Conservation (phyloP, 2,329 filamentous ascomycete genomes). For the Pseudogymnoascus sp. region DNA sequence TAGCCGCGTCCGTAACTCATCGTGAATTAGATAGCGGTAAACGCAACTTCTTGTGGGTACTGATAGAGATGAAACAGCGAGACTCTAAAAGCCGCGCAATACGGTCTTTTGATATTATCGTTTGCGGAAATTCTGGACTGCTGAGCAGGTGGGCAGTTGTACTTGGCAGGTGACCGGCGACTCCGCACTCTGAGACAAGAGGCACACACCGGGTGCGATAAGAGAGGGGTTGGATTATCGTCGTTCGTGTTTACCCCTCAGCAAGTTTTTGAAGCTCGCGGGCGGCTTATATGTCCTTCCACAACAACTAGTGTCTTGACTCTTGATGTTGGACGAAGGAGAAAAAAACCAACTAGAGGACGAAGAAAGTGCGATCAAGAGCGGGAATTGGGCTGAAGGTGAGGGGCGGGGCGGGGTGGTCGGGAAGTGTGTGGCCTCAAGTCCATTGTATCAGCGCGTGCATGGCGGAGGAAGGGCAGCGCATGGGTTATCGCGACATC, state of each 20-base stretch:
- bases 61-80: neutral
- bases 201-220: neutral
- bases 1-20: slow-evolving; percentile 30
- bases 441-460: slow-evolving; percentile 1
- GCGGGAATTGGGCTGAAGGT: slow-evolving; percentile 1
- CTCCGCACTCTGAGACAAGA: neutral
- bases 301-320: neutral
- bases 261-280: slow-evolving; percentile 5
- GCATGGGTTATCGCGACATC: slow-evolving; percentile 6
- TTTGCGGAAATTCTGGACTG: neutral
- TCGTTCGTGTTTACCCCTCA: neutral
- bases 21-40: slow-evolving; percentile 1
- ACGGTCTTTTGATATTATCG: neutral
- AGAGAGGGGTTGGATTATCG: neutral
- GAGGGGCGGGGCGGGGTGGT: slow-evolving; percentile 5
- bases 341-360: neutral
- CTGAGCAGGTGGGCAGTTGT: neutral
- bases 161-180: slow-evolving; percentile 3
- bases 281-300: slow-evolving; percentile 4
- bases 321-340: slow-evolving; percentile 1
- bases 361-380: neutral
- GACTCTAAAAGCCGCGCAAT: neutral
- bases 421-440: neutral
- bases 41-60: neutral
- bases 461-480: neutral